Evolutionary conservation across 2,329 filamentous ascomycete genomes (phyloP), one percentile per base, ranked within the genome.

Genomic region (Fusarium cicatricum): DNA sequence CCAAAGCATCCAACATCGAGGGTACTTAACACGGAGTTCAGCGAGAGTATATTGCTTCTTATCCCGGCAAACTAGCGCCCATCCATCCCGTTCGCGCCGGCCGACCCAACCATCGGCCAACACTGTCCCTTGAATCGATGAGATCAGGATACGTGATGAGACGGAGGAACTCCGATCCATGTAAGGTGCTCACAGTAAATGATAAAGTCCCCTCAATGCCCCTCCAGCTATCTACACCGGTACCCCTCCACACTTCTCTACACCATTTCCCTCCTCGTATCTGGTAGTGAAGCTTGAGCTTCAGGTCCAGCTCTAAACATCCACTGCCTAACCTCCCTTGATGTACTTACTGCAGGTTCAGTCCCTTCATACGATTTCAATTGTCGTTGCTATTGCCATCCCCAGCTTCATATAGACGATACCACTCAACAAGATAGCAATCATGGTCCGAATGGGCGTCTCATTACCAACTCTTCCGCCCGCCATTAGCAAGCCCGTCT

Each of bases 401-500:
- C 16, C 8, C 4, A 28, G 21, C 6, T 9, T 19, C 23, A 4
- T 16, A 23, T 21, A 17, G 15, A 21, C 3, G 28, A 26, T 4
- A 34, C 29, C 11, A 5, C 29, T 12, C n/a, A 4, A 14, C 19
- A 39, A 38, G 3, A 5, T 43, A 29, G 42, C 39, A 45, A 39
- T 11, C 41, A 60, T 59, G 58, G 44, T 41, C 44, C 23, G 41
- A 40, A 40, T 57, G 14, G 50, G 39, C 3, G 36, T 41, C 16
- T 54, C 53, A 19, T 33, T 68, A 57, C 74, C 75, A 33, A 70
- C 73, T 32, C 66, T 80, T 26, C 75, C 78, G 12, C 66, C 72
- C 14, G 60, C 71, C 37, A 56, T 81, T 52, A 72, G 72, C 26
- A 68, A 72, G 53, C 75, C 78, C 21, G 65, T 80, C 15, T 73